These are phyloP conservation scores for Emergomyces orientalis DNA, from an alignment of 2,329 filamentous ascomycete genomes.

Conservation along the genomic window DNA sequence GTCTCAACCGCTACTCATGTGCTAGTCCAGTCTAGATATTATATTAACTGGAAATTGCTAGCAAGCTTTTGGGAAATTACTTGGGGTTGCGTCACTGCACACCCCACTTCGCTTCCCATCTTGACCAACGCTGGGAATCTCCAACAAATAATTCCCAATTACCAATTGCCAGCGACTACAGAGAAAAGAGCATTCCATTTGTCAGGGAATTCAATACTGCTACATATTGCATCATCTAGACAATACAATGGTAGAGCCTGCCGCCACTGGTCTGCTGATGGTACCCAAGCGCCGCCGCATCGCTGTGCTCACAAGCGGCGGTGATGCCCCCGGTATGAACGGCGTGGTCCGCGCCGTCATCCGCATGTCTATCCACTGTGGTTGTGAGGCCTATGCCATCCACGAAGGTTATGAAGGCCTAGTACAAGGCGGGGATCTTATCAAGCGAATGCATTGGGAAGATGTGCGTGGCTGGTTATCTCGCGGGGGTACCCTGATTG, in stretches of 20 bases:
- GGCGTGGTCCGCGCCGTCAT: conserved; percentile 82
- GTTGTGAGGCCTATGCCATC: conserved; percentile 68
- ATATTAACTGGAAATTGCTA: neutral
- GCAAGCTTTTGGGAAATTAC: neutral
- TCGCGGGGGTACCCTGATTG: conserved; percentile 90
- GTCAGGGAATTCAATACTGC: neutral
- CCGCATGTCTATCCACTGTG: conserved; percentile 78
- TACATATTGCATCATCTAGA: neutral
- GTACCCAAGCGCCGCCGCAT: conserved; percentile 46
- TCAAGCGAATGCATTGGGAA: conserved; percentile 80
- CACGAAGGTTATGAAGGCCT: conserved; percentile 96
- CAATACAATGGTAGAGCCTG: neutral
- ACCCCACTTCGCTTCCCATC: neutral
- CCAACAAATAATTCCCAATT: too few relatives aligned
- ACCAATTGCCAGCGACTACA: neutral
- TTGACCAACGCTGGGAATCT: neutral
- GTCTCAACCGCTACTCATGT: neutral
- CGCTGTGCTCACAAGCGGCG: conserved; percentile 87
- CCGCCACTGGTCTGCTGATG: neutral
- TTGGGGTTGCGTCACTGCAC: neutral
- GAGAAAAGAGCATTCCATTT: neutral
- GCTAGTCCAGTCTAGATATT: neutral
- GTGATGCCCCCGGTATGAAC: conserved; percentile 93
- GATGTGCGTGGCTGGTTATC: conserved; percentile 91
- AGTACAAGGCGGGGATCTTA: conserved; percentile 79